These are phyloP conservation scores for Penicillium freii DNA, from an alignment of 2,329 filamentous ascomycete species.

Conservation along the genomic window DNA sequence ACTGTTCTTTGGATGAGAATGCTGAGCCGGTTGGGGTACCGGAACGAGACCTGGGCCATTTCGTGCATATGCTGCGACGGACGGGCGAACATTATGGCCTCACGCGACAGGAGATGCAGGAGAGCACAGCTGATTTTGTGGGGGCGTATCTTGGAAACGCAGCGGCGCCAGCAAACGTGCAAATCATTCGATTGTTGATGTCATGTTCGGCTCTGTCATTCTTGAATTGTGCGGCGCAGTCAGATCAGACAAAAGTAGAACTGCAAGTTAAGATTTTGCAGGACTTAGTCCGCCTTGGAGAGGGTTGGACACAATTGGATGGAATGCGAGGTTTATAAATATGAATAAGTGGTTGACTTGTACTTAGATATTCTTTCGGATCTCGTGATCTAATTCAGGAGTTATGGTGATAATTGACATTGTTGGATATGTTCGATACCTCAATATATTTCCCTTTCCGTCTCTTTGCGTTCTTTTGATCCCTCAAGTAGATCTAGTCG, in stretches of 20 bases:
- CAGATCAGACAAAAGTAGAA: not conserved
- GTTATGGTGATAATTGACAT: not conserved
- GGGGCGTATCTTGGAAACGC: conserved; percentile 1
- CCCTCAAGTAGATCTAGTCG: not conserved
- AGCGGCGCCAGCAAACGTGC: not conserved
- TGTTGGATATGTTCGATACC: not conserved
- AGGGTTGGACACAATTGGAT: not conserved
- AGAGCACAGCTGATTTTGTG: not conserved
- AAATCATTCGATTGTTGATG: not conserved
- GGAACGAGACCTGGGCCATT: conserved; percentile 1
- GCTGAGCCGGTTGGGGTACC: not conserved
- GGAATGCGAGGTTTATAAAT: not conserved
- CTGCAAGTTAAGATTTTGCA: not conserved
- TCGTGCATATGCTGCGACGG: not conserved
- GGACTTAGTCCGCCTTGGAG: not conserved
- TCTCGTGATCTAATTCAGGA: not conserved
- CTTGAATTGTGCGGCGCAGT: not conserved
- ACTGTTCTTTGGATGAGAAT: not conserved
- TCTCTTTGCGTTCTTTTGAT: not conserved
- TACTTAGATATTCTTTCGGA: not conserved
- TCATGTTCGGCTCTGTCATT: conserved; percentile 3
- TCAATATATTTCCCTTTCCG: not conserved
- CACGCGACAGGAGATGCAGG: not conserved
- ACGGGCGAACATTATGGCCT: not conserved
- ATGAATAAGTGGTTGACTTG: not conserved